phyloP scores from a whole-genome alignment of 805 yeast species.

The Zygoascus ofunaensis region DNA sequence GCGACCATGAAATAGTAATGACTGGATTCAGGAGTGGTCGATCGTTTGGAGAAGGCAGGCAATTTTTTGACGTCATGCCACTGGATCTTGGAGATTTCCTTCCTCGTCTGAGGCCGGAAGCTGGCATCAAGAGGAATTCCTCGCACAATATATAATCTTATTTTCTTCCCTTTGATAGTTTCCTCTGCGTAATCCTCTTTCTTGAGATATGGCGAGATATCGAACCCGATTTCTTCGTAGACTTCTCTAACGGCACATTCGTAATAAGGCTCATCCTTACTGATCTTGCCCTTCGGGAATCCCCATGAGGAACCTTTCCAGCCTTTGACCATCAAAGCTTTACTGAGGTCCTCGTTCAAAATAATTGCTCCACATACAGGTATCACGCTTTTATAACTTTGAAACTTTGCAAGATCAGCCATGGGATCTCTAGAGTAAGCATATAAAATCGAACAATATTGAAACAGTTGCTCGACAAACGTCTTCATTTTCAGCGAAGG shows the following conservation, averaged over 20 bases:
- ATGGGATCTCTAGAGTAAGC: conserved; percentile 27
- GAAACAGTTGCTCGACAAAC: conserved; percentile 71
- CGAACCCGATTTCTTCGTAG: conserved; percentile 88
- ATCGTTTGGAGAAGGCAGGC: conserved; percentile 24
- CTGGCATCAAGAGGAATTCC: conserved; percentile 66
- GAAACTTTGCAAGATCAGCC: conserved; percentile 69
- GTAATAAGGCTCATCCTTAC: conserved; percentile 81
- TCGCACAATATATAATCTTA: conserved; percentile 66
- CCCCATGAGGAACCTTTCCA: conserved; percentile 77
- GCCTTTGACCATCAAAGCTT: conserved; percentile 74
- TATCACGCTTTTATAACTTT: conserved; percentile 75
- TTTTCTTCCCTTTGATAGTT: conserved; percentile 73
- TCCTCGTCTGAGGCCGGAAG: conserved; percentile 78
- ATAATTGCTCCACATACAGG: conserved; percentile 97
- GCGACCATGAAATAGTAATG: conserved; percentile 28
- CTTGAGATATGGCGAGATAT: conserved; percentile 57
- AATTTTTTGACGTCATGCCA: conserved; percentile 43
- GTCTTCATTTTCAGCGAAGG: conserved; percentile 71
- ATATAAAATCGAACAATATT: conserved; percentile 47
- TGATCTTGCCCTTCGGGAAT: conserved; percentile 94
- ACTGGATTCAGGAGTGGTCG: conserved; percentile 3
- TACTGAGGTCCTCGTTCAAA: conserved; percentile 59
- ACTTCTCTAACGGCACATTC: conserved; percentile 90
- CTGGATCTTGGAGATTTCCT: conserved; percentile 69
- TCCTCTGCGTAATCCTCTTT: conserved; percentile 73